phyloP scores from a whole-genome alignment of 441 rosid species.

The Bocquillonia castaneifolia region DNA sequence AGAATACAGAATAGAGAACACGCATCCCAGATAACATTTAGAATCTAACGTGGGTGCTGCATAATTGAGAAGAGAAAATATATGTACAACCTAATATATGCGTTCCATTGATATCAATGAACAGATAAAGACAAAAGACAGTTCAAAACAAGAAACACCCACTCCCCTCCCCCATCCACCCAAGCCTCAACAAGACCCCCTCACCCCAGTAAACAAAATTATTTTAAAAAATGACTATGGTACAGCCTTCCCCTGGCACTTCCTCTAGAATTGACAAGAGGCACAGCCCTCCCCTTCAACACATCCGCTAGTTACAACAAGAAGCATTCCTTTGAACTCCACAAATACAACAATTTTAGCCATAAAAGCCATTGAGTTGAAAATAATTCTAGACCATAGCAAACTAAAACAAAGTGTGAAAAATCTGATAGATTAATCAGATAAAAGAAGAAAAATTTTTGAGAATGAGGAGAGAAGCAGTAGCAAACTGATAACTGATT shows the following conservation, averaged over 20 bases:
- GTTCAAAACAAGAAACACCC: background rate
- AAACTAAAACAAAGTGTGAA: background rate
- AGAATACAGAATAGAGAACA: background rate
- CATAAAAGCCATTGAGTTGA: background rate
- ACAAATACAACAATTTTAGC: background rate
- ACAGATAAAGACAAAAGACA: no score
- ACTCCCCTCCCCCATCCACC: no score
- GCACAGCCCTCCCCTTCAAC: no score
- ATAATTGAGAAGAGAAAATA: background rate
- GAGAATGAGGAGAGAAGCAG: background rate
- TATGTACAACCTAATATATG: background rate
- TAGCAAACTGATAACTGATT: background rate
- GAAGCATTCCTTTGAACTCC: background rate
- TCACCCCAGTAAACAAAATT: background rate
- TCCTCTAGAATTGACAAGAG: background rate
- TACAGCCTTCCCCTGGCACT: background rate
- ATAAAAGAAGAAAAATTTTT: background rate
- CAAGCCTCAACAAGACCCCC: no score
- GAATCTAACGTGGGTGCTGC: background rate
- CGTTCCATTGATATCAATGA: background rate
- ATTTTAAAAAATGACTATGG: background rate
- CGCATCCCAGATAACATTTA: slow-evolving; percentile 8
- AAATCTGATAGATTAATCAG: background rate
- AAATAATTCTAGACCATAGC: background rate
- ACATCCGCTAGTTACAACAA: no score